Evolutionary conservation across 2,329 filamentous ascomycete genomes (phyloP).

Genomic region (Aspergillus transmontanensis): DNA sequence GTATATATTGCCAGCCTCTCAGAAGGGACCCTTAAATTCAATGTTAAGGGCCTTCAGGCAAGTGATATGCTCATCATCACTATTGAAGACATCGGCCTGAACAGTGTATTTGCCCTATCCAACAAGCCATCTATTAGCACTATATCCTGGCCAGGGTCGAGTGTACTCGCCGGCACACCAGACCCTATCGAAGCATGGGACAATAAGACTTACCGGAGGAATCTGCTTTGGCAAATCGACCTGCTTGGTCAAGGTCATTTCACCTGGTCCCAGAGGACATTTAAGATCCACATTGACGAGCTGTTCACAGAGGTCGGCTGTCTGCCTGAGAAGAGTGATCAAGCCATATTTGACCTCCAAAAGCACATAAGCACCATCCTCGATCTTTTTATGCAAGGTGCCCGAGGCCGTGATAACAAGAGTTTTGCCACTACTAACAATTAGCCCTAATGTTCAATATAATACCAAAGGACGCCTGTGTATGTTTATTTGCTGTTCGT

Average conservation of each 20-base stretch:
- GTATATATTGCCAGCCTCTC: background rate
- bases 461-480: background rate
- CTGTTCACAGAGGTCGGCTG: constrained; percentile 84
- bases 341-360: constrained; percentile 91
- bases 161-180: background rate
- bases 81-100: constrained; percentile 78
- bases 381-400: constrained; percentile 70
- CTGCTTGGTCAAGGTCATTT: constrained; percentile 72
- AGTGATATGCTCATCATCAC: constrained; percentile 74
- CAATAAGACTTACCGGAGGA: constrained; percentile 69
- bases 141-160: background rate
- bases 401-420: constrained; percentile 80
- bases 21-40: constrained; percentile 28
- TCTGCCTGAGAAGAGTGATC: constrained; percentile 82
- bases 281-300: constrained; percentile 83
- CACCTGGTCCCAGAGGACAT: constrained; percentile 83
- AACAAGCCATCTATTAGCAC: constrained; percentile 9
- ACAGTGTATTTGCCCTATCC: constrained; percentile 85
- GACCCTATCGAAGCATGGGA: background rate
- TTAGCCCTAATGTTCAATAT: constrained; percentile 15
- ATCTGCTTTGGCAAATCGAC: constrained; percentile 86
- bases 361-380: constrained; percentile 77
- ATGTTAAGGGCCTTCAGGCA: constrained; percentile 71
- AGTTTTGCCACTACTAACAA: constrained; percentile 65
- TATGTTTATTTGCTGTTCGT: background rate